Conservation (phyloP, 2,329 filamentous ascomycete genomes). For the Fusarium sp. region DNA sequence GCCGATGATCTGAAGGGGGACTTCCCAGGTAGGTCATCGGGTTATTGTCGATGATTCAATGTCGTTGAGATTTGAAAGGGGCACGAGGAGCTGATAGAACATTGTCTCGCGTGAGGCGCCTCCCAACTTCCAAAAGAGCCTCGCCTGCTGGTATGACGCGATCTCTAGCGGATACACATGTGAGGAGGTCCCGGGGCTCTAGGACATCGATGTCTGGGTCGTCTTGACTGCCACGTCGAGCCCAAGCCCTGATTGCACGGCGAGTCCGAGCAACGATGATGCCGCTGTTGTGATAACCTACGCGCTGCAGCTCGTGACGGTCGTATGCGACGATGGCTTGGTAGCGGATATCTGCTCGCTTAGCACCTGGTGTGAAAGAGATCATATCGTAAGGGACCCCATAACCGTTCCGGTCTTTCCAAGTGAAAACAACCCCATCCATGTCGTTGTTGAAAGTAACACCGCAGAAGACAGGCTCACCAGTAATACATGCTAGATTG, state of each 20-base stretch:
- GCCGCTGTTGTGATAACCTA: not conserved
- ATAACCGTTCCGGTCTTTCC: not conserved
- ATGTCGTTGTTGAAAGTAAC: not conserved
- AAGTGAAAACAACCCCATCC: not conserved
- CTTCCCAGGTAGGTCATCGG: not conserved
- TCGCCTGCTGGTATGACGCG: not conserved
- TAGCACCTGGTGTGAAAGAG: not conserved
- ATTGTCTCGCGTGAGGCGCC: not conserved
- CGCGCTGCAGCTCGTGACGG: not conserved
- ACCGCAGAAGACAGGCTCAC: not conserved
- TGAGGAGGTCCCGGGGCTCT: not conserved
- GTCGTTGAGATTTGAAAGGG: not conserved
- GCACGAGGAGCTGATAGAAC: not conserved
- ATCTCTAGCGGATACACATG: not conserved
- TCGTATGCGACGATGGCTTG: not conserved
- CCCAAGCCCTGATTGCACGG: not conserved
- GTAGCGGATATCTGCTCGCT: not conserved
- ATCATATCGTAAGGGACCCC: not conserved
- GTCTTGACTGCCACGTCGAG: not conserved
- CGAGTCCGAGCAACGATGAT: not conserved
- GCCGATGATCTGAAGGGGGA: not conserved
- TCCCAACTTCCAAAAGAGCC: not conserved
- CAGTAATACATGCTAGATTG: too few species aligned
- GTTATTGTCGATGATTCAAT: not conserved
- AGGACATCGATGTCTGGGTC: not conserved